Conservation (phyloP, 805 yeast species). For the Starmera quercuum region DNA sequence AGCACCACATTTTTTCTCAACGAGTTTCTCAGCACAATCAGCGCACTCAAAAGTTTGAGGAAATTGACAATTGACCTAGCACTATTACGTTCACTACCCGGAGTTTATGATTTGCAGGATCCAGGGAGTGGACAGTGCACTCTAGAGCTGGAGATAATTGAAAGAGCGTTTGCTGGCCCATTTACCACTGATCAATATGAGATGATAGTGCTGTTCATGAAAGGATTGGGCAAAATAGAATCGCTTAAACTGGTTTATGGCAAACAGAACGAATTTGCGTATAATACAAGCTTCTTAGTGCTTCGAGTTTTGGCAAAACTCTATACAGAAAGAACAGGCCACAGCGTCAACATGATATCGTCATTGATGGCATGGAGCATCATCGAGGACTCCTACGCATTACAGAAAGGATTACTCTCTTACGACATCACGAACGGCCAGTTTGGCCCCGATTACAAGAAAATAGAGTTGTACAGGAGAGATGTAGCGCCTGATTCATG, state of each 20-base stretch:
- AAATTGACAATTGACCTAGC: not conserved
- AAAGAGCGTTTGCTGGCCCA: slow-evolving; percentile 9
- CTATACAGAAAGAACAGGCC: too few relatives aligned
- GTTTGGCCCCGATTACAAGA: not conserved
- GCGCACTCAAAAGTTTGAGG: too few relatives aligned
- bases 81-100: not conserved
- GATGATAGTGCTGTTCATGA: slow-evolving; percentile 1
- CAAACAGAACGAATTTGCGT: slow-evolving; percentile 11
- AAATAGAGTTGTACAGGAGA: not conserved
- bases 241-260: slow-evolving; percentile 13
- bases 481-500: not conserved
- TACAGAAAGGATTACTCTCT: not conserved
- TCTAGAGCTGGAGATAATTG: slow-evolving; percentile 6
- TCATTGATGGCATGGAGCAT: not conserved
- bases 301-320: too few relatives aligned
- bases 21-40: too few relatives aligned
- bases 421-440: not conserved
- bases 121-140: not conserved
- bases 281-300: too few relatives aligned
- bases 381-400: not conserved
- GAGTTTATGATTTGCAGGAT: not conserved
- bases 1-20: too few relatives aligned
- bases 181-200: slow-evolving; percentile 4
- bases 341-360: too few relatives aligned
- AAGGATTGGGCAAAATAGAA: slow-evolving; percentile 1